Evolutionary conservation across 345 rosid genomes (phyloP).

Genomic region (Moricandia moricandioides): DNA sequence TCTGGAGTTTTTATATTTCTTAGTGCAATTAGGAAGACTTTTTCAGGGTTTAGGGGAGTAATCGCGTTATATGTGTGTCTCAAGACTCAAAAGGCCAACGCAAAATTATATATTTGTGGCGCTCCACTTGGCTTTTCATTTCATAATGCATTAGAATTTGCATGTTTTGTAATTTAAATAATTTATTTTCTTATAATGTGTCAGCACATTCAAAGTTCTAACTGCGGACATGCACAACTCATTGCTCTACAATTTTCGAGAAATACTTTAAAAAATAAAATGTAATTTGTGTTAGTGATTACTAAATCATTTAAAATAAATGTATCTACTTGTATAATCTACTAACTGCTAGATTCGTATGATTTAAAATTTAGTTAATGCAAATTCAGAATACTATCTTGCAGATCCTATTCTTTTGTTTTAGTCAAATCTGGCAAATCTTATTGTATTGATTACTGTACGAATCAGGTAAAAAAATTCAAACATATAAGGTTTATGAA

Average conservation of each 20-base stretch:
- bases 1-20: neutral
- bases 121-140: conserved; percentile 30
- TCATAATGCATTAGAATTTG: neutral
- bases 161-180: neutral
- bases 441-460: neutral
- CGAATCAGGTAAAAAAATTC: neutral
- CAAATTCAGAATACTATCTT: conserved; percentile 2
- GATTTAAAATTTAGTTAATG: neutral
- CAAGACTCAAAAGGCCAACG: conserved; percentile 21
- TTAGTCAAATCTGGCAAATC: neutral
- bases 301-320: neutral
- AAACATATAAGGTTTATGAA: neutral
- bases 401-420: neutral
- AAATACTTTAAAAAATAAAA: neutral
- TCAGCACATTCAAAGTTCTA: neutral
- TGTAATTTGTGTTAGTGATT: too few relatives aligned
- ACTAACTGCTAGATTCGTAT: neutral
- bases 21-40: conserved; percentile 5
- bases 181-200: neutral
- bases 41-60: conserved; percentile 3
- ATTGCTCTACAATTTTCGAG: neutral
- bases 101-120: conserved; percentile 16
- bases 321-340: neutral
- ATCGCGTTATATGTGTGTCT: neutral
- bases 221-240: neutral